phyloP scores from a whole-genome alignment of 352 stramenopile species.

The Phytophthora podocarpi region DNA sequence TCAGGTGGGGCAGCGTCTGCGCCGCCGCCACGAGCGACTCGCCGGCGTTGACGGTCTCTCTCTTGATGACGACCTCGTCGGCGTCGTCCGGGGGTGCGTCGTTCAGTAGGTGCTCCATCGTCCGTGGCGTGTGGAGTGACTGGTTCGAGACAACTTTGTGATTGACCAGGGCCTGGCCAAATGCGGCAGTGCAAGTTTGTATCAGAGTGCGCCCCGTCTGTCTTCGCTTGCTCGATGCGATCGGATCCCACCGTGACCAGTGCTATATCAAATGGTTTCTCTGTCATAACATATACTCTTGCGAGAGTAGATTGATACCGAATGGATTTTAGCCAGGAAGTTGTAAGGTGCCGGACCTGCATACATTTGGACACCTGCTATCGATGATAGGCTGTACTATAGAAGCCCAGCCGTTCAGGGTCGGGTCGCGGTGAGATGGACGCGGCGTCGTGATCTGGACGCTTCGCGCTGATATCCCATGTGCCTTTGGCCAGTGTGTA shows the following conservation, averaged over 20 bases:
- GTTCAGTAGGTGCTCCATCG: conserved; percentile 48
- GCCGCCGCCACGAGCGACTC: background rate
- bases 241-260: conserved; percentile 11
- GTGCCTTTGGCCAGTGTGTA: too few relatives aligned
- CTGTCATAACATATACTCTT: background rate
- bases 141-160: conserved; percentile 28
- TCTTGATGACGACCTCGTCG: conserved; percentile 15
- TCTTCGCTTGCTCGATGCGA: conserved; percentile 26
- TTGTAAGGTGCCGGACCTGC: conserved; percentile 5
- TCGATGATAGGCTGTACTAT: conserved; percentile 27
- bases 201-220: conserved; percentile 23
- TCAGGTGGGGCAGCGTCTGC: conserved; percentile 24
- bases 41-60: background rate
- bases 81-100: conserved; percentile 20
- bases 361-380: background rate
- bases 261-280: conserved; percentile 25
- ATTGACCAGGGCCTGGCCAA: conserved; percentile 12
- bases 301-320: background rate
- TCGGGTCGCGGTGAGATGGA: conserved; percentile 22
- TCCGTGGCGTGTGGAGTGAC: conserved; percentile 24
- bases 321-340: background rate
- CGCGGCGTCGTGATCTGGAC: conserved; percentile 23
- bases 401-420: conserved; percentile 17
- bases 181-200: conserved; percentile 14
- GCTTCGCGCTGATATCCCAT: conserved; percentile 33